phyloP scores from a whole-genome alignment of 2,329 filamentous ascomycete species.

The Hypoxylon sp. region DNA sequence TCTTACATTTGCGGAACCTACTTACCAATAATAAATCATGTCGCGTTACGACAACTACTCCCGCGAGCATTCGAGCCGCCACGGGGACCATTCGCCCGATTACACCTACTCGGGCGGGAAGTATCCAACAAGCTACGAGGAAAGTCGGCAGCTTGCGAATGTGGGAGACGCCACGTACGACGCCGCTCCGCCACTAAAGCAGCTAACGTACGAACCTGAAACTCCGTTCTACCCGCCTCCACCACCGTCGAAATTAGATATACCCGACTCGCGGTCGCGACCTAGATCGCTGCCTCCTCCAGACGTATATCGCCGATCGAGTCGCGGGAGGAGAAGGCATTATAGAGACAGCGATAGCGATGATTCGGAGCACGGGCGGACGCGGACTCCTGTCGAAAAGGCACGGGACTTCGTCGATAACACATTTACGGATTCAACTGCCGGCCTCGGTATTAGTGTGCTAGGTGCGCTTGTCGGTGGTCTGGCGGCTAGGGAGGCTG shows the following conservation, averaged over 20 bases:
- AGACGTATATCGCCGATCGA: constrained; percentile 37
- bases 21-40: constrained; percentile 42
- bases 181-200: constrained; percentile 40
- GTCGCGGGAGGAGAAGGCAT: constrained; percentile 33
- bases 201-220: constrained; percentile 61
- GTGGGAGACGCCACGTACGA: constrained; percentile 42
- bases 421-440: constrained; percentile 64
- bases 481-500: constrained; percentile 66
- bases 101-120: constrained; percentile 40
- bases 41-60: constrained; percentile 49
- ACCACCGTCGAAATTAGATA: constrained; percentile 45
- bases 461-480: constrained; percentile 70
- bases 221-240: constrained; percentile 50
- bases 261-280: constrained; percentile 48
- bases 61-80: constrained; percentile 42
- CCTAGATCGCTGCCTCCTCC: constrained; percentile 51
- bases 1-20: constrained; percentile 18
- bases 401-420: constrained; percentile 61
- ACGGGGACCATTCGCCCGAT: constrained; percentile 37
- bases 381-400: constrained; percentile 58
- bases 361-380: constrained; percentile 48
- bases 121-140: constrained; percentile 39
- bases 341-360: constrained; percentile 45
- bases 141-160: constrained; percentile 40
- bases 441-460: constrained; percentile 67